A percentile compares a stretch with the other conserved stretches of the same genome.
Conservation (phyloP, 345 rosid species). For the Eucalyptus leucophloia region DNA sequence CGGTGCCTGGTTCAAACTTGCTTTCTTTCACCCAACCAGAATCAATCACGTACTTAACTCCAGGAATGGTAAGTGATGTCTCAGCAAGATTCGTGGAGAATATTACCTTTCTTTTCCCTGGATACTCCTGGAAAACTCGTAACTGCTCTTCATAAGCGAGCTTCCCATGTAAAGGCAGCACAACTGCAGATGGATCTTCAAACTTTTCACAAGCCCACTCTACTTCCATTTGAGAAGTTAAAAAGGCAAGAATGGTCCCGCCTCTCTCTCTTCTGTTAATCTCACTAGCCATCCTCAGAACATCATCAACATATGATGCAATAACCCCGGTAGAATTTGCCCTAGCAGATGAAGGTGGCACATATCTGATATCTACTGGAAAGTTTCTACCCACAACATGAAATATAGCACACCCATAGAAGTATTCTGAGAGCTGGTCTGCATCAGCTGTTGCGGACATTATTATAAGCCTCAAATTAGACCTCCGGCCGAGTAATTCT, state of each 20-base stretch:
- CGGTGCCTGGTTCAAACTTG: conserved; percentile 58
- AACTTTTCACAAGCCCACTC: conserved; percentile 91
- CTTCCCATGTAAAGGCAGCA: conserved; percentile 80
- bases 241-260: conserved; percentile 81
- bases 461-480: conserved; percentile 62
- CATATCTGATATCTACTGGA: conserved; percentile 69
- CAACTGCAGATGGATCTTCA: conserved; percentile 40
- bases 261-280: conserved; percentile 51
- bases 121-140: conserved; percentile 44
- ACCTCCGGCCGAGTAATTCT: conserved; percentile 40
- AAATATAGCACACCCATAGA: conserved; percentile 48
- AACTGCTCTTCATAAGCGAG: conserved; percentile 60
- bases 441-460: conserved; percentile 98
- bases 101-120: conserved; percentile 73
- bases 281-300: conserved; percentile 44
- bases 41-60: conserved; percentile 84
- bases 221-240: conserved; percentile 85
- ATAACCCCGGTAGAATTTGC: conserved; percentile 17
- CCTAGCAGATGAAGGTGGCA: conserved; percentile 24
- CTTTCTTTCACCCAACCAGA: conserved; percentile 82
- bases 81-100: conserved; percentile 96
- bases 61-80: conserved; percentile 91
- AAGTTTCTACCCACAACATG: conserved; percentile 59
- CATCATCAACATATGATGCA: conserved; percentile 54
- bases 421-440: conserved; percentile 59